Percentiles rank a stretch among this genome's conserved stretches.
phyloP scores from a whole-genome alignment of 495 filamentous ascomycete species.

The Lichina pygmaea region DNA sequence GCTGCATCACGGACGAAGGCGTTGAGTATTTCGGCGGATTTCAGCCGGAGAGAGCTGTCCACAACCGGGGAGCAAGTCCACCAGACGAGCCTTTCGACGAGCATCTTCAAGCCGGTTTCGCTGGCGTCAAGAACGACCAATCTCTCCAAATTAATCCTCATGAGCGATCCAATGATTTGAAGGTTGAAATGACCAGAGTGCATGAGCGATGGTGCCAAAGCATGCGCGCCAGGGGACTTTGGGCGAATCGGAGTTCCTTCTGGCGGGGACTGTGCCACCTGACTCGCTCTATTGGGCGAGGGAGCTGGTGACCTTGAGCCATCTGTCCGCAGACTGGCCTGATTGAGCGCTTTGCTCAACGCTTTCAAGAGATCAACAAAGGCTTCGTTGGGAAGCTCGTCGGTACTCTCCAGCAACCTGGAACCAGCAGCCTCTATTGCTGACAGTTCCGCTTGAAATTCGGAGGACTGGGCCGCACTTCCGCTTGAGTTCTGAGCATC shows the following conservation, averaged over 20 bases:
- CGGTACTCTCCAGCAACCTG: conserved; percentile 69
- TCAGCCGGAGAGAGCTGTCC: conserved; percentile 33
- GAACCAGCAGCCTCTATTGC: conserved; percentile 75
- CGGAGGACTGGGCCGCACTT: conserved; percentile 17
- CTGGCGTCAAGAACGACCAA: conserved; percentile 34
- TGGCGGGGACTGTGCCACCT: not conserved
- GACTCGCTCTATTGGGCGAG: not conserved
- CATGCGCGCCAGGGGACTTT: conserved; percentile 20
- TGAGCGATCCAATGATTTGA: conserved; percentile 54
- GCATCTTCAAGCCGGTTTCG: conserved; percentile 42
- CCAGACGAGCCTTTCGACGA: conserved; percentile 41
- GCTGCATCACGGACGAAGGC: conserved; percentile 42
- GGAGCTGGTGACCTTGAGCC: not conserved
- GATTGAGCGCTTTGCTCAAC: conserved; percentile 24
- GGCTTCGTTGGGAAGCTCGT: conserved; percentile 56
- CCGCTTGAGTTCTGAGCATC: conserved; percentile 4
- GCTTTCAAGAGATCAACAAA: conserved; percentile 57
- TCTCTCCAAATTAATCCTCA: conserved; percentile 50
- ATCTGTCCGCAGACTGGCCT: not conserved
- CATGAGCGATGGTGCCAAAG: conserved; percentile 14
- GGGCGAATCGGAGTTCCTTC: not conserved
- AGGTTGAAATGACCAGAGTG: conserved; percentile 55
- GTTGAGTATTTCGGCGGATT: conserved; percentile 48
- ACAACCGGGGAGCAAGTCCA: conserved; percentile 27
- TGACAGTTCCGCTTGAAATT: conserved; percentile 39